Percentiles rank a stretch among this genome's conserved stretches.
Conservation (phyloP, 1,284 basidiomycete genomes). For the Ceraceosorus bombacis region DNA sequence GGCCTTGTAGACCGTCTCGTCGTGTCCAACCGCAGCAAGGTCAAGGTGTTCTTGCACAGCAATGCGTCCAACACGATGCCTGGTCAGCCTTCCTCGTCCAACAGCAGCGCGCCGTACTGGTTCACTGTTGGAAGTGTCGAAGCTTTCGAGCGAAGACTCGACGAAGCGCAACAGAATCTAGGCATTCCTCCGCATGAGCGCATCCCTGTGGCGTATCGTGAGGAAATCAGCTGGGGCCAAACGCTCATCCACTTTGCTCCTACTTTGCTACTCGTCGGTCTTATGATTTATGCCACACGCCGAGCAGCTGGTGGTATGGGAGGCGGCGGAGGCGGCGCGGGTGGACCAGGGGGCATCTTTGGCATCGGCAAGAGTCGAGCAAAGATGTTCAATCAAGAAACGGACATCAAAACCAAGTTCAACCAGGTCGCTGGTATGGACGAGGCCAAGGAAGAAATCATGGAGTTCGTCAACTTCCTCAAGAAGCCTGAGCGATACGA, state of each 20-base stretch:
- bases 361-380: constrained; percentile 93
- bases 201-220: constrained; percentile 92
- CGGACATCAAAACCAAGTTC: constrained; percentile 86
- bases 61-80: constrained; percentile 67
- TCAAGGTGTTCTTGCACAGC: constrained; percentile 72
- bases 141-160: constrained; percentile 87
- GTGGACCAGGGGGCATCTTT: constrained; percentile 81
- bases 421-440: constrained; percentile 98
- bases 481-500: constrained; percentile 93
- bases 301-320: constrained; percentile 55
- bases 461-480: constrained; percentile 99
- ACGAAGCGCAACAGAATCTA: constrained; percentile 85
- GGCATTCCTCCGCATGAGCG: constrained; percentile 84
- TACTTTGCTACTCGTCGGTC: constrained; percentile 79
- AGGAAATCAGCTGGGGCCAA: constrained; percentile 78
- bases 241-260: constrained; percentile 87
- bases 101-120: constrained; percentile 56
- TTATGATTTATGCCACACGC: constrained; percentile 82
- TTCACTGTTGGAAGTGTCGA: constrained; percentile 98
- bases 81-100: neutral
- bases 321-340: constrained; percentile 49
- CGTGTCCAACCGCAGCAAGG: constrained; percentile 84
- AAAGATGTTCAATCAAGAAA: constrained; percentile 95
- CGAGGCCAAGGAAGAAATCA: constrained; percentile 99
- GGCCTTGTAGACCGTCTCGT: constrained; percentile 89